These are phyloP conservation scores for Fremontodendron californicum DNA, from an alignment of 345 rosid genomes.

Conservation along the genomic window DNA sequence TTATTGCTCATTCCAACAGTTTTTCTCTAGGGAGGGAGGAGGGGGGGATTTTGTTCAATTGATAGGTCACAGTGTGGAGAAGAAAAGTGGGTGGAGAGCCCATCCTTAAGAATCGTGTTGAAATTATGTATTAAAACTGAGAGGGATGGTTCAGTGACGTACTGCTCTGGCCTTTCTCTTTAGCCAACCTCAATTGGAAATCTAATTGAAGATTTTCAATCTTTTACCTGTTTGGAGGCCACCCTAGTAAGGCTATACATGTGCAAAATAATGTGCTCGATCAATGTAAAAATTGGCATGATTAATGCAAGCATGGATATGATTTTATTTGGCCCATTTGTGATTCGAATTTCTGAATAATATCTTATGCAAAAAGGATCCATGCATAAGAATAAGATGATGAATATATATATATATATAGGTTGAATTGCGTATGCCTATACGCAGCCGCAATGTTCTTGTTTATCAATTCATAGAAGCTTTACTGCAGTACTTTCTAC, in stretches of 20 bases:
- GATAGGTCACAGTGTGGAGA: neutral
- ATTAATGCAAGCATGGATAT: conserved; percentile 19
- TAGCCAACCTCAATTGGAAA: conserved; percentile 7
- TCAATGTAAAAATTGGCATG: conserved; percentile 7
- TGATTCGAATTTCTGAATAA: conserved; percentile 8
- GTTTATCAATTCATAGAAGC: neutral
- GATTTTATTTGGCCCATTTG: conserved; percentile 17
- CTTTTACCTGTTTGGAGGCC: conserved; percentile 14
- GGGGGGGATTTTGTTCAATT: neutral
- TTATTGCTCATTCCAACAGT: too few species aligned
- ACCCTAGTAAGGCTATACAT: conserved; percentile 12
- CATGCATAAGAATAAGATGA: too few species aligned
- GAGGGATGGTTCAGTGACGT: conserved; percentile 18
- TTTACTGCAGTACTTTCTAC: too few species aligned
- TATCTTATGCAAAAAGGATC: neutral
- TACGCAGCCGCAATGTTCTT: neutral
- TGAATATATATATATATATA: too few species aligned
- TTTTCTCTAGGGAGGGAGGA: neutral
- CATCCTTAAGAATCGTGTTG: conserved; percentile 1
- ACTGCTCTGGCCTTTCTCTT: conserved; percentile 14
- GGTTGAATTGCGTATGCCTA: neutral
- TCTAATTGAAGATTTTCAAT: conserved; percentile 10
- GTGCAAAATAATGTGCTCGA: neutral
- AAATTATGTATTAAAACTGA: neutral
- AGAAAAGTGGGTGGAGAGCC: neutral